Conservation (phyloP, 768 basidiomycete species). For the Rhodocollybia butyracea region DNA sequence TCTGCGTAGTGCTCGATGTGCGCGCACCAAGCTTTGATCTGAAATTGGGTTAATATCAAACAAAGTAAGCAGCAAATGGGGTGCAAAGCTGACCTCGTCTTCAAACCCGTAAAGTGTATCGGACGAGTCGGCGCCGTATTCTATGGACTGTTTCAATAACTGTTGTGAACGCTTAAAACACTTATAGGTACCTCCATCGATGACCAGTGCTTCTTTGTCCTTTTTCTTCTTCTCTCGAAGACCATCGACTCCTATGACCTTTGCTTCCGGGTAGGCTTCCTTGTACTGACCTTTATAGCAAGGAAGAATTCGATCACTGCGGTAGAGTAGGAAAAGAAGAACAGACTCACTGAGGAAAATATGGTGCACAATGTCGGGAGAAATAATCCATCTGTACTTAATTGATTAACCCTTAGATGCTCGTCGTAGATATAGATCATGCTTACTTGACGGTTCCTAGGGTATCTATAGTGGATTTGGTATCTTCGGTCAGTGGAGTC, state of each 20-base stretch:
- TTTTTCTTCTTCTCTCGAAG: conserved; percentile 49
- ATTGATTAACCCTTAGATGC: neutral
- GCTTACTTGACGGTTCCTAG: conserved; percentile 69
- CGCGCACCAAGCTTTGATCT: conserved; percentile 52
- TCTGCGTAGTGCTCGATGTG: neutral
- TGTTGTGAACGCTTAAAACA: neutral
- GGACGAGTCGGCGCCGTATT: conserved; percentile 62
- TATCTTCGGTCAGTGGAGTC: conserved; percentile 63
- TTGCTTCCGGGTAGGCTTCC: conserved; percentile 66
- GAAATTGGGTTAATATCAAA: conserved; percentile 6
- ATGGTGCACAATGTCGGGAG: conserved; percentile 56
- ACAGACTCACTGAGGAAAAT: conserved; percentile 48
- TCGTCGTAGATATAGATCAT: neutral
- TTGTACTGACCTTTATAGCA: conserved; percentile 50
- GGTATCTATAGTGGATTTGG: conserved; percentile 55
- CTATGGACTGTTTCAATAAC: conserved; percentile 24
- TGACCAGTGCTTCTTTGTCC: conserved; percentile 45
- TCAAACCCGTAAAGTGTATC: conserved; percentile 76
- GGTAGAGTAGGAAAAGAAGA: conserved; percentile 18
- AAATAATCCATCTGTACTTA: conserved; percentile 49
- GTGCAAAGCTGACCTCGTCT: conserved; percentile 41
- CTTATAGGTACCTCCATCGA: conserved; percentile 56
- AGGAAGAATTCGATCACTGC: conserved; percentile 15
- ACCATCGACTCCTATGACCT: conserved; percentile 65
- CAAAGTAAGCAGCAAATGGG: neutral